phyloP scores from a whole-genome alignment of 129 eudicot genomes.

The Ambrosia trifida region DNA sequence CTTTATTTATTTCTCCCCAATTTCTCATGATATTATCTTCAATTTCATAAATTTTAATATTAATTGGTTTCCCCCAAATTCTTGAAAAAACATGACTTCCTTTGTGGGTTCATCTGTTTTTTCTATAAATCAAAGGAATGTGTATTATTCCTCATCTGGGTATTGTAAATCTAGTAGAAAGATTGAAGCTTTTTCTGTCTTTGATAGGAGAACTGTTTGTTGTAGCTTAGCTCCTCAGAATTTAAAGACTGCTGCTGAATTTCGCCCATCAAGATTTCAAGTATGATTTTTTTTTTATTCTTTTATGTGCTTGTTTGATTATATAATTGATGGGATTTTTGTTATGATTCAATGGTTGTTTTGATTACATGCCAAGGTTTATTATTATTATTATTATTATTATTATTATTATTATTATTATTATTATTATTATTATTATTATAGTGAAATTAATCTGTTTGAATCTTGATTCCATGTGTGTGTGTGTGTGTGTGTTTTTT shows the following conservation, averaged over 20 bases:
- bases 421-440: no score
- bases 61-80: slow-evolving; percentile 23
- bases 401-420: no score
- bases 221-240: slow-evolving; percentile 52
- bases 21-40: slow-evolving; percentile 37
- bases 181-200: slow-evolving; percentile 6
- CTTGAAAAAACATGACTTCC: slow-evolving; percentile 41
- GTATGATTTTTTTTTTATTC: slow-evolving; percentile 33
- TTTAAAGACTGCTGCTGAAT: slow-evolving; percentile 46
- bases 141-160: slow-evolving; percentile 26
- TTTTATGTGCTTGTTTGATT: not conserved
- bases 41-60: slow-evolving; percentile 23
- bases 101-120: slow-evolving; percentile 40
- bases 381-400: no score
- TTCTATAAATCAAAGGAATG: slow-evolving; percentile 29
- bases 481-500: no score
- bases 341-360: slow-evolving; percentile 7
- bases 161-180: slow-evolving; percentile 30
- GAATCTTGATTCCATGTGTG: not conserved
- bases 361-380: slow-evolving; percentile 23
- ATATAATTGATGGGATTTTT: not conserved
- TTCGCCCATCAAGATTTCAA: slow-evolving; percentile 42
- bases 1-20: slow-evolving; percentile 5
- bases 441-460: not conserved
- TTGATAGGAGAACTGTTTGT: slow-evolving; percentile 38